Percentiles rank a stretch among this genome's conserved stretches.
Evolutionary conservation across 768 basidiomycete species (phyloP).

Genomic region (Sistotremastrum suecicum): DNA sequence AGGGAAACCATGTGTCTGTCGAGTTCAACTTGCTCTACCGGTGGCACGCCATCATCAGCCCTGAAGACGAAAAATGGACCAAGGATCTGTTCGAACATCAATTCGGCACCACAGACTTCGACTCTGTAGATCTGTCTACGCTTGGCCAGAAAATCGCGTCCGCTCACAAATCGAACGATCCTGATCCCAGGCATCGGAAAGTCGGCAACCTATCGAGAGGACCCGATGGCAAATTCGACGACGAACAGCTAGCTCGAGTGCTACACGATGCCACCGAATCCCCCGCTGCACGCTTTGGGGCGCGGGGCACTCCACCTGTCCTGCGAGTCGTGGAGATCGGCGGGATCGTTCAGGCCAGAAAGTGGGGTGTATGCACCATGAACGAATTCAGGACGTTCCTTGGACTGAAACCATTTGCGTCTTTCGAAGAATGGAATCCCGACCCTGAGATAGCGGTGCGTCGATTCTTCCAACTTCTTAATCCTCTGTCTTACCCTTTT

Average conservation of each 20-base stretch:
- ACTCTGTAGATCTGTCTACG: conserved; percentile 7
- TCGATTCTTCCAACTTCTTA: not conserved
- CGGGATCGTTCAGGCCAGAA: conserved; percentile 10
- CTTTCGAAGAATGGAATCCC: conserved; percentile 18
- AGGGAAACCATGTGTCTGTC: conserved; percentile 12
- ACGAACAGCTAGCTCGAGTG: conserved; percentile 10
- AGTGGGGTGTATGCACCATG: conserved; percentile 15
- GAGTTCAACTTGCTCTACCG: conserved; percentile 17
- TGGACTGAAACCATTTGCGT: conserved; percentile 14
- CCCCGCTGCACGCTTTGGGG: conserved; percentile 10
- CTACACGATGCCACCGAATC: conserved; percentile 11
- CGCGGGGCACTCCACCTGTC: conserved; percentile 10
- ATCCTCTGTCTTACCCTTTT: not conserved
- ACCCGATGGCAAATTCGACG: conserved; percentile 7
- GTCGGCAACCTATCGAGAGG: not conserved
- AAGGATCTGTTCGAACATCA: conserved; percentile 16
- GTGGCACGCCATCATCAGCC: conserved; percentile 21
- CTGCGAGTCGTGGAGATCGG: conserved; percentile 13
- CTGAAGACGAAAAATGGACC: conserved; percentile 18
- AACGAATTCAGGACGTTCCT: conserved; percentile 17
- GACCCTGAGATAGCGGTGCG: conserved; percentile 12
- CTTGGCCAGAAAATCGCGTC: too few species aligned
- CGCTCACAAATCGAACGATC: too few species aligned
- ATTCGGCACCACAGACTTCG: conserved; percentile 14
- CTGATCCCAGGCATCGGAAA: too few species aligned